Percentiles rank a stretch among this genome's conserved stretches.
Evolutionary conservation across 805 yeast genomes (phyloP).

Genomic region (Scheffersomyces coipomensis): DNA sequence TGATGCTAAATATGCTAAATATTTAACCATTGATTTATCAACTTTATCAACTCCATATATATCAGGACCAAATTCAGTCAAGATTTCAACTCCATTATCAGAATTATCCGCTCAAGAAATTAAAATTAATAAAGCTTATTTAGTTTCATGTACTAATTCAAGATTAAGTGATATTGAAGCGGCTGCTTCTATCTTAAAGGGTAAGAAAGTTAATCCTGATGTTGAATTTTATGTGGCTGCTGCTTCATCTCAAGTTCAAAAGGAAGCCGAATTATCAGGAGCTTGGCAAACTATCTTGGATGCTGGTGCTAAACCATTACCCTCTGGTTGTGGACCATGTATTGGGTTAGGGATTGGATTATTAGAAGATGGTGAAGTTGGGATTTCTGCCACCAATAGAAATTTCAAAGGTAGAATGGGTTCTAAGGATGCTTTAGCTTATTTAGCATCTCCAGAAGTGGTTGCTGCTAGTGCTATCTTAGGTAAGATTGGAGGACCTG

Average conservation of each 20-base stretch:
- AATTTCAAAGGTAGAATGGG: slow-evolving; percentile 99
- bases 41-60: slow-evolving; percentile 77
- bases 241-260: slow-evolving; percentile 90
- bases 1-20: slow-evolving; percentile 87
- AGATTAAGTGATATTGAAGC: slow-evolving; percentile 89
- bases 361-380: slow-evolving; percentile 93
- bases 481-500: slow-evolving; percentile 92
- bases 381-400: slow-evolving; percentile 97
- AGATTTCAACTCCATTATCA: slow-evolving; percentile 75
- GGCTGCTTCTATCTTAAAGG: slow-evolving; percentile 85
- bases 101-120: slow-evolving; percentile 72
- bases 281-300: slow-evolving; percentile 88
- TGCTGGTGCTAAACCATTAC: slow-evolving; percentile 93
- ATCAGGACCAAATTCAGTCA: slow-evolving; percentile 97
- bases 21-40: slow-evolving; percentile 73
- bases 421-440: slow-evolving; percentile 92
- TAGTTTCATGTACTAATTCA: slow-evolving; percentile 97
- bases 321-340: slow-evolving; percentile 99
- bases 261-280: slow-evolving; percentile 86
- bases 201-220: slow-evolving; percentile 79
- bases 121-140: slow-evolving; percentile 87
- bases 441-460: slow-evolving; percentile 94
- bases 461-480: slow-evolving; percentile 98
- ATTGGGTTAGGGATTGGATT: slow-evolving; percentile 96
- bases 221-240: slow-evolving; percentile 98